Evolutionary conservation across 257 asterid genomes (phyloP), one percentile per base, ranked within the genome.

Genomic region (Apocynum venetum): DNA sequence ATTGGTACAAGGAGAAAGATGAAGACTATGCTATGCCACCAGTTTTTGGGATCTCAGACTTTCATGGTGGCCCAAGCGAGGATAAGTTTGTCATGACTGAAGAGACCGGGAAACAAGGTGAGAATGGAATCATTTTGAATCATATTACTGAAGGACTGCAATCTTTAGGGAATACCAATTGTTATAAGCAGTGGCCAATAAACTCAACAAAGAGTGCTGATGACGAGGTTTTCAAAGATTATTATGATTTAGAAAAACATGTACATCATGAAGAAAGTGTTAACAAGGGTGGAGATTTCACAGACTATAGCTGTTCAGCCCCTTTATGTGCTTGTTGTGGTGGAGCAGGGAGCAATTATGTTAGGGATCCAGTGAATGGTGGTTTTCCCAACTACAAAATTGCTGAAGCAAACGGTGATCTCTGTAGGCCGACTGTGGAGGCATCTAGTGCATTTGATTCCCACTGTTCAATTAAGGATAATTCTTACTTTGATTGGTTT

Each of bases 1-100:
- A 83, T 78, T 96, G 98, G 99, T 89, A 90, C 80, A 87, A 84
- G 81, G 98, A 96, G 82, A 93, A 86, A 43, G 98, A 91, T 47
- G 96, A 95, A 44, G 97, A 93, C 83, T 95, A 76, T 76, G 84
- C 80, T 1, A 89, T 87, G 89, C 91, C 96, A 2, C 89, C 91
- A n/a, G 74, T 56, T 81, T 84, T 89, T 72, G 82, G 72, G 40
- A 88, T 79, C 81, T 44, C 83, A 8, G 95, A 92, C 53, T 78
- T 81, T 61, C 83, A 79, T 14, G 88, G 80, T 35, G 89, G 80
- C 77, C 92, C 88, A 4, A 89, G 92, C 38, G 99, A 95, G 89
- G 99, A 96, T 71, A 96, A 96, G 89, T 90, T 84, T 77, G 84
- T 96, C 52, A 85, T 81, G 83, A 85, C 90, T 4, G 84, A 84